These are phyloP conservation scores for Manihot esculenta DNA, from an alignment of 441 rosid genomes.

Conservation along the genomic window DNA sequence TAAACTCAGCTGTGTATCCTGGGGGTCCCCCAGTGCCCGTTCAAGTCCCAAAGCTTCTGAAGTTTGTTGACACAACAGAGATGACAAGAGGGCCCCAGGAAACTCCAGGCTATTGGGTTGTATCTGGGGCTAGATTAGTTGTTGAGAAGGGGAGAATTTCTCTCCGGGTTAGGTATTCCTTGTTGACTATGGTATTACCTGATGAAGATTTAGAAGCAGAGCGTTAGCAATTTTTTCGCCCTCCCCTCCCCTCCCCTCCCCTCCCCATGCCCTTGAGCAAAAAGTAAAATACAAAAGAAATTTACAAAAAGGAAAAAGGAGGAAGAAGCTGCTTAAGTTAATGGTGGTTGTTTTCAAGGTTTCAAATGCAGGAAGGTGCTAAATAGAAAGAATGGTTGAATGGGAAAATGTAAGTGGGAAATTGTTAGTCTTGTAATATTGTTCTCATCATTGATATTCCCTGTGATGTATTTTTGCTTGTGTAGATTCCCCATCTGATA, in stretches of 20 bases:
- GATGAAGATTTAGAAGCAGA: conserved; percentile 60
- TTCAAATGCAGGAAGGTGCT: conserved; percentile 6
- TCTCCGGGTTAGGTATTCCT: conserved; percentile 82
- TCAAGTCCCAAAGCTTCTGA: conserved; percentile 88
- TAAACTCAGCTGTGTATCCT: conserved; percentile 89
- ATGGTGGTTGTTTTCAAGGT: neutral
- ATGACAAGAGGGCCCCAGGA: conserved; percentile 93
- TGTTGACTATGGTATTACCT: conserved; percentile 60
- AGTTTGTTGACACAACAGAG: conserved; percentile 91
- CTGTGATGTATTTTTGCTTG: conserved; percentile 1
- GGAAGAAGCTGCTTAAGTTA: neutral
- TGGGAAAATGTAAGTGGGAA: neutral
- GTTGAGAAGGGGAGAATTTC: conserved; percentile 93
- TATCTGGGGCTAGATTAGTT: conserved; percentile 83
- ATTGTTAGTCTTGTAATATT: conserved; percentile 10
- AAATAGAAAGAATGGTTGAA: conserved; percentile 1
- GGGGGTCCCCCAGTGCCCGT: conserved; percentile 91
- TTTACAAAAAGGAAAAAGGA: neutral
- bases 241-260: too few relatives aligned
- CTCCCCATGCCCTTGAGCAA: neutral
- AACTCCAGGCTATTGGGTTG: conserved; percentile 96
- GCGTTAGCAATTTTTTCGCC: conserved; percentile 22
- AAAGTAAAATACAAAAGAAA: neutral
- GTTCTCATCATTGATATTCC: conserved; percentile 8
- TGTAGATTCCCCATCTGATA: conserved; percentile 20